These are phyloP conservation scores for Alnus rubra DNA, from an alignment of 306 rosid genomes.

Conservation along the genomic window DNA sequence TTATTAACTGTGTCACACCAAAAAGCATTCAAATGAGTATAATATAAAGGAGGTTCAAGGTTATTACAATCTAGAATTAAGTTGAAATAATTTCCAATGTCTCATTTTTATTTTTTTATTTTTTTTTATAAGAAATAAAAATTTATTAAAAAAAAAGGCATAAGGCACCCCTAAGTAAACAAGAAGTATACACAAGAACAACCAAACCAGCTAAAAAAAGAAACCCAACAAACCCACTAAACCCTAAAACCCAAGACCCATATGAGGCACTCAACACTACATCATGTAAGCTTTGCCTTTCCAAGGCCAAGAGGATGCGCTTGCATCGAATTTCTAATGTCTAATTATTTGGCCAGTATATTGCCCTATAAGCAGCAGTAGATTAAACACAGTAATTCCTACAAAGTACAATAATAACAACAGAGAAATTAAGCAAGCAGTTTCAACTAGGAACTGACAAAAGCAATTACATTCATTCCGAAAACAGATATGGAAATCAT, in stretches of 20 bases:
- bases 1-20: slow-evolving; percentile 63
- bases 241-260: too few relatives aligned
- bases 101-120: background rate
- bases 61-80: background rate
- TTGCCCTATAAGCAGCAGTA: background rate
- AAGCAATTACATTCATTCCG: background rate
- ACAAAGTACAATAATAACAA: background rate
- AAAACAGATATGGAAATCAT: background rate
- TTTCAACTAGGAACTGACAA: background rate
- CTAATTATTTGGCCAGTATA: background rate
- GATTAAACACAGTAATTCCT: background rate
- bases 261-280: too few relatives aligned
- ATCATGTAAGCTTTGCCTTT: too few relatives aligned
- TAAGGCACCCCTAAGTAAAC: too few relatives aligned
- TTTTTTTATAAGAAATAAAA: too few relatives aligned
- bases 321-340: background rate
- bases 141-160: too few relatives aligned
- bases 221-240: too few relatives aligned
- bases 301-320: too few relatives aligned
- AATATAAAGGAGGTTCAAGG: slow-evolving; percentile 2
- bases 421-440: background rate
- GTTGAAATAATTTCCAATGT: background rate
- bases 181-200: too few relatives aligned
- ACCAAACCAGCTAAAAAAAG: too few relatives aligned
- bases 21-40: slow-evolving; percentile 30